Evolutionary conservation across 352 stramenopile species (phyloP), one percentile per base, ranked within the genome.

Genomic region (Phytophthora nicotianae): DNA sequence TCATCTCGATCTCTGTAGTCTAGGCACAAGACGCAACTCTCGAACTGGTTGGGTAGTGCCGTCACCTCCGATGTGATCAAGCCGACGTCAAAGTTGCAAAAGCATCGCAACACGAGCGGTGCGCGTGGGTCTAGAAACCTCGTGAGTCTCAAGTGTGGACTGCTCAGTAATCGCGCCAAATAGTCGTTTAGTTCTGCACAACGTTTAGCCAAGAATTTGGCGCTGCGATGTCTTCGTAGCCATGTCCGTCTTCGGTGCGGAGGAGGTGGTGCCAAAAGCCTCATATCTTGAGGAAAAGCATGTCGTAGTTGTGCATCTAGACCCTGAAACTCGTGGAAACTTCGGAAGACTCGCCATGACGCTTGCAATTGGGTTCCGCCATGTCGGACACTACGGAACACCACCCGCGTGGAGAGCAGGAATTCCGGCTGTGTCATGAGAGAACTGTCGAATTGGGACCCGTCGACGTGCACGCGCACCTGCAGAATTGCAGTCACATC

Each of bases 361-460:
- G 81, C 85, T 53, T 85, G 66, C 20, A 93, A 62, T 37, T 76
- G 65, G 6, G 79, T 78, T 26, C 69, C 65, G 17, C 83, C 84
- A 50, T 76, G 67, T 53, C 86, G 77, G 14, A 74, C 70, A 56
- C 79, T 90, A 50, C 83, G 74, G 64, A 95, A 90, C 3, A 88
- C 74, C 17, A 93, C 70, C 51, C 58, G 53, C 9, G 81, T 90
- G 19, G 75, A 52, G 19, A 95, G 69, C 13, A 79, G 49, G 62
- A 90, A 95, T 70, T 95, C 86, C 5, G 86, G 81, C 37, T 92
- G 75, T 29, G 86, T 77, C 86, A 95, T 95, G 54, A 90, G 76
- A 9, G 73, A 84, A 41, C 75, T 55, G 69, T 95, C 84, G 59
- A 74, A 95, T 59, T 91, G 81, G 40, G 83, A 90, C 37, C 77